phyloP scores from a whole-genome alignment of 352 stramenopile genomes.

The Peronospora tabacina region DNA sequence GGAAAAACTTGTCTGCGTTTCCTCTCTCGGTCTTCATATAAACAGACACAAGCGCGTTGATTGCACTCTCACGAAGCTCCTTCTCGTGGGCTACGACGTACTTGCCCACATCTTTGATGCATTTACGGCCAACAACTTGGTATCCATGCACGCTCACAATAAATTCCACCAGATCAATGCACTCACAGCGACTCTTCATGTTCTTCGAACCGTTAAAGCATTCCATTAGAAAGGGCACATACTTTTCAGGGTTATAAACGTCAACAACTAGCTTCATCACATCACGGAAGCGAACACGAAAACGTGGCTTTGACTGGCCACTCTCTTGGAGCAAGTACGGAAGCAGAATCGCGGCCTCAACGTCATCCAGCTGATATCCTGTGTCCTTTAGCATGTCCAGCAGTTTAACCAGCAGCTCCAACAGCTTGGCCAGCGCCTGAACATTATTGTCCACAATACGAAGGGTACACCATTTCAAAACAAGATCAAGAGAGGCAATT shows the following conservation, averaged over 20 bases:
- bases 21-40: slow-evolving; percentile 52
- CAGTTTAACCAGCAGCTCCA: slow-evolving; percentile 76
- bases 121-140: slow-evolving; percentile 59
- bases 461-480: slow-evolving; percentile 82
- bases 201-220: slow-evolving; percentile 83
- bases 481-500: slow-evolving; percentile 55
- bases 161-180: slow-evolving; percentile 75
- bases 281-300: slow-evolving; percentile 74
- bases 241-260: slow-evolving; percentile 76
- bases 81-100: slow-evolving; percentile 75
- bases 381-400: slow-evolving; percentile 69
- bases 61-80: slow-evolving; percentile 71
- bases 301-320: slow-evolving; percentile 76
- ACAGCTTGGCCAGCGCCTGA: slow-evolving; percentile 70
- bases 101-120: slow-evolving; percentile 74
- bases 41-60: slow-evolving; percentile 62
- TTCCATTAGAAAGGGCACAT: slow-evolving; percentile 64
- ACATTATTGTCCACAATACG: slow-evolving; percentile 86
- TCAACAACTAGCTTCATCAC: slow-evolving; percentile 77
- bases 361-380: slow-evolving; percentile 66
- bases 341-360: slow-evolving; percentile 74
- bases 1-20: slow-evolving; percentile 75
- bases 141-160: slow-evolving; percentile 59
- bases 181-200: slow-evolving; percentile 80
- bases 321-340: slow-evolving; percentile 81